Evolutionary conservation across 768 basidiomycete genomes (phyloP), one percentile per base, ranked within the genome.

Genomic region (Boletus rubropictus): DNA sequence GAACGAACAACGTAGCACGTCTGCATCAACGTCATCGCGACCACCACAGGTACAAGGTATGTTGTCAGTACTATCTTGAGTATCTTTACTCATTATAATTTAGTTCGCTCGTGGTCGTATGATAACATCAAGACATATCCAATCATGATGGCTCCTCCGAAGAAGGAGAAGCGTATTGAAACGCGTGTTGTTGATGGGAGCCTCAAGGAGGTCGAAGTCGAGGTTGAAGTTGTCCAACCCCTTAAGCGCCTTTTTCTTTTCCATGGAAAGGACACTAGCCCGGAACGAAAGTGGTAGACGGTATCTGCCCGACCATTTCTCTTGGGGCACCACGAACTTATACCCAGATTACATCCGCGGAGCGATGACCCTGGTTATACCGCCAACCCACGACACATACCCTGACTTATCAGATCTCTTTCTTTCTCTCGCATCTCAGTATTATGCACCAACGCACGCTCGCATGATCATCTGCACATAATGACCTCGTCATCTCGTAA

Each of bases 21-120:
- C 64, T 9, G 42, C 53, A 4, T 51, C 65, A 18, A 38, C 63
- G 2, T 51, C 58, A 22, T 46, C 61, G 18, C 72, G 79, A 39
- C 76, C 78, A 21, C 58, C 78, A 21, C 58, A 62, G 15, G 69
- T 74, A 33, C 80, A 82, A 67, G 76, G 82, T 83, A 57, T 60
- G 81, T 49, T 18, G 8, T 6, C 4, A 14, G 3, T 12, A 18
- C 36, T 33, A 31, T 22, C 38, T 28, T 50, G 9, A 10, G 12
- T 57, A 18, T 21, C 32, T 9, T 46, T 24, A 8, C 60, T 52
- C 28, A 61, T 33, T 0, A 7, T 17, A n/a, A 25, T 39, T 34
- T 48, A 86, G 84, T 69, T 11, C 82, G 82, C 24, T 80, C 86
- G 3, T 86, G 83, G 84, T 86, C 84, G 2, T 87, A 86, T 57